A percentile compares a stretch with the other conserved stretches of the same genome.
These are phyloP conservation scores for Umbellularia californica DNA, from an alignment of 164 flowering plant species.

Conservation along the genomic window DNA sequence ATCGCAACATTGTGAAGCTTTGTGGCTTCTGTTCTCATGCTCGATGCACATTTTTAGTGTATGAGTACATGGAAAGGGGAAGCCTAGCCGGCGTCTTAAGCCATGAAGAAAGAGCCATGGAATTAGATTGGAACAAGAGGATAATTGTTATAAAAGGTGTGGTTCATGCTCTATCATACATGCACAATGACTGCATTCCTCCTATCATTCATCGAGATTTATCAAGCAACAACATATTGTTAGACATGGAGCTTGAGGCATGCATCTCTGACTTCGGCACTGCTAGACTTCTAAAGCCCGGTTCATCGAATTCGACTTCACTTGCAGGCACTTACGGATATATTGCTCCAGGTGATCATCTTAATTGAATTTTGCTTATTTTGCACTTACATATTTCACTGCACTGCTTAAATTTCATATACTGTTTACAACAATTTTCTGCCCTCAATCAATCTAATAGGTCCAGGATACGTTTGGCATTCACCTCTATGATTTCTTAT, in stretches of 20 bases:
- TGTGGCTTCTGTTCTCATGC: constrained; percentile 1
- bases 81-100: constrained; percentile 1
- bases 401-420: too few relatives aligned
- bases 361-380: background rate
- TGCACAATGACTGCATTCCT: constrained; percentile 1
- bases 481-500: too few relatives aligned
- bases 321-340: constrained; percentile 4
- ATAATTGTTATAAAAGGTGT: background rate
- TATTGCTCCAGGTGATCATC: constrained; percentile 1
- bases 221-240: constrained; percentile 1
- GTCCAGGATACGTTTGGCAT: too few relatives aligned
- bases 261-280: constrained; percentile 8
- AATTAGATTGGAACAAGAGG: constrained; percentile 4
- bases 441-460: too few relatives aligned
- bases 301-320: constrained; percentile 1
- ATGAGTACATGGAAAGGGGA: constrained; percentile 8
- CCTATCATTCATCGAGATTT: constrained; percentile 4
- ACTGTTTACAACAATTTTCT: too few relatives aligned
- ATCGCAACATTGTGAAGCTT: constrained; percentile 9
- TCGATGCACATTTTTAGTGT: background rate
- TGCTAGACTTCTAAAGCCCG: background rate
- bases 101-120: background rate
- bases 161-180: constrained; percentile 5
- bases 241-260: constrained; percentile 1
- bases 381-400: too few relatives aligned